These are phyloP conservation scores for Solanum habrochaites DNA, from an alignment of 257 asterid species.

Conservation along the genomic window DNA sequence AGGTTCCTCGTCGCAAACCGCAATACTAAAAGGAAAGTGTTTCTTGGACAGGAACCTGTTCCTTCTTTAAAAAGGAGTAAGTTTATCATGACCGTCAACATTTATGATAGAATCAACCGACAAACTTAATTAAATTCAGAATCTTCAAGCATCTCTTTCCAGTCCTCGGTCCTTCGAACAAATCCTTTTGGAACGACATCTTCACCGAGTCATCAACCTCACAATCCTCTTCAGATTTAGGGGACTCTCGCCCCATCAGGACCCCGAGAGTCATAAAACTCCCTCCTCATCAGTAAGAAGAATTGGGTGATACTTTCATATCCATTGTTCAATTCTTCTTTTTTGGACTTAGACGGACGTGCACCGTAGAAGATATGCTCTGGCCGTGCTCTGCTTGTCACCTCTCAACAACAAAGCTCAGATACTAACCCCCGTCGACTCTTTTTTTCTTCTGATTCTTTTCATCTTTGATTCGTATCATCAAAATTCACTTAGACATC, in stretches of 20 bases:
- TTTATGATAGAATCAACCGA: conserved; percentile 20
- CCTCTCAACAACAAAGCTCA: neutral
- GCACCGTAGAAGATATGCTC: neutral
- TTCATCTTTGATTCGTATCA: no score
- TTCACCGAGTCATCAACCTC: neutral
- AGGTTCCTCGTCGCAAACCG: conserved; percentile 32
- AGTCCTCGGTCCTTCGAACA: neutral
- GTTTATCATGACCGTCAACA: conserved; percentile 5
- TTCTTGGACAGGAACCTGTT: neutral
- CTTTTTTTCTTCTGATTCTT: neutral
- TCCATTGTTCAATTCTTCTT: neutral
- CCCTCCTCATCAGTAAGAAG: neutral
- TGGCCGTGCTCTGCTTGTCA: neutral
- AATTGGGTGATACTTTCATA: neutral
- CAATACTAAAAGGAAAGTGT: conserved; percentile 44
- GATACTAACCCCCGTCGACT: neutral
- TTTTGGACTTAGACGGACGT: neutral
- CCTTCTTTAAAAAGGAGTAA: conserved; percentile 2
- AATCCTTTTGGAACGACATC: neutral
- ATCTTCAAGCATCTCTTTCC: neutral
- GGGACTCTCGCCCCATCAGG: neutral
- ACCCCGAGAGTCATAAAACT: neutral
- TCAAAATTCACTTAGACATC: neutral
- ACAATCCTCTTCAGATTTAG: neutral
- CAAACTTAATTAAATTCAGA: conserved; percentile 3